phyloP scores from a whole-genome alignment of 2,329 filamentous ascomycete genomes.

The Sphaerulina populicola region DNA sequence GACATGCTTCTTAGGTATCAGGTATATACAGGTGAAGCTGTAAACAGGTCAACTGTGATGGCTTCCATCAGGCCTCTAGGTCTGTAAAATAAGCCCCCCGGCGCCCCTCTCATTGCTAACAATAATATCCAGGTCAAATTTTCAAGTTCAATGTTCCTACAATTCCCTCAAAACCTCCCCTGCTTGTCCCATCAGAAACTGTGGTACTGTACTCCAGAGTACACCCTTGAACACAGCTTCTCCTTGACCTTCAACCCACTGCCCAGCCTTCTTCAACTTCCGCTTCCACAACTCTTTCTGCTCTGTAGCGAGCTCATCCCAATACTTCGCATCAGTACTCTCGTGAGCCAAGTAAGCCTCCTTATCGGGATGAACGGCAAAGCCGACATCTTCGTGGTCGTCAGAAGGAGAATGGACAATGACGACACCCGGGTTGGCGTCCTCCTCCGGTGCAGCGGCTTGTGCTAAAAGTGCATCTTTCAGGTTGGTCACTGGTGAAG shows the following conservation, averaged over 20 bases:
- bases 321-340: slow-evolving; percentile 47
- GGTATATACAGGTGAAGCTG: too few relatives aligned
- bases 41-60: too few relatives aligned
- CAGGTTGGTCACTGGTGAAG: slow-evolving; percentile 6
- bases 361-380: slow-evolving; percentile 33
- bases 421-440: slow-evolving; percentile 28
- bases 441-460: slow-evolving; percentile 19
- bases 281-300: slow-evolving; percentile 63
- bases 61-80: too few relatives aligned
- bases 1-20: too few relatives aligned
- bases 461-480: slow-evolving; percentile 17
- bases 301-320: slow-evolving; percentile 59
- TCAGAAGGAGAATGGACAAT: slow-evolving; percentile 33
- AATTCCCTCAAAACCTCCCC: slow-evolving; percentile 19
- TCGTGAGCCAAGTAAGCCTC: slow-evolving; percentile 39
- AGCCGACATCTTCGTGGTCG: slow-evolving; percentile 30
- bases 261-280: slow-evolving; percentile 59
- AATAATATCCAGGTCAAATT: too few relatives aligned
- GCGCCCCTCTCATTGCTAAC: too few relatives aligned
- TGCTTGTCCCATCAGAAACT: slow-evolving; percentile 48
- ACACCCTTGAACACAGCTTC: slow-evolving; percentile 69
- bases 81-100: too few relatives aligned
- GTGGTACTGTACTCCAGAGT: slow-evolving; percentile 56
- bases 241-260: slow-evolving; percentile 72
- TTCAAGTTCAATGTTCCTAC: neutral